Evolutionary conservation across 2,329 filamentous ascomycete species (phyloP).

Genomic region (Ophioceras dolichostomum): DNA sequence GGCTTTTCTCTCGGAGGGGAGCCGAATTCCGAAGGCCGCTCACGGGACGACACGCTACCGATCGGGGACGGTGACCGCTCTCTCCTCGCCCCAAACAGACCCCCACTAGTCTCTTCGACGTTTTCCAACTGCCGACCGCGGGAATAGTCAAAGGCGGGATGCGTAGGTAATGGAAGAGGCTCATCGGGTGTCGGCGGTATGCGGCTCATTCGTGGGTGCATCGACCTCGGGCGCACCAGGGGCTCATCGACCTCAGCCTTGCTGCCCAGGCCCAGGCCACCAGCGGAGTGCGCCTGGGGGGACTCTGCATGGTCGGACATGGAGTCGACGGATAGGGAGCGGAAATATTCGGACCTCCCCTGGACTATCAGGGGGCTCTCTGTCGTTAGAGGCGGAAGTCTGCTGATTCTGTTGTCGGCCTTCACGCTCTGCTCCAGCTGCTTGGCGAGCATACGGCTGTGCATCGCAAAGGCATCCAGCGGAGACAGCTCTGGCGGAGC

Average conservation of each 20-base stretch:
- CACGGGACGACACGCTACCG: slow-evolving; percentile 17
- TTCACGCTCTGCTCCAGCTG: slow-evolving; percentile 72
- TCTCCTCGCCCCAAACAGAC: slow-evolving; percentile 39
- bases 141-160: slow-evolving; percentile 23
- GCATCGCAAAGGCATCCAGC: slow-evolving; percentile 86
- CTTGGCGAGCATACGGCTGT: slow-evolving; percentile 76
- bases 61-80: slow-evolving; percentile 47
- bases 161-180: slow-evolving; percentile 27
- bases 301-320: slow-evolving; percentile 33
- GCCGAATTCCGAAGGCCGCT: not conserved
- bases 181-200: slow-evolving; percentile 39
- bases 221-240: slow-evolving; percentile 51
- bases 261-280: slow-evolving; percentile 28
- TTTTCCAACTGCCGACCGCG: slow-evolving; percentile 27
- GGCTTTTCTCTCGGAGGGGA: too few relatives aligned
- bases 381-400: slow-evolving; percentile 71
- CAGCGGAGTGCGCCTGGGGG: slow-evolving; percentile 16
- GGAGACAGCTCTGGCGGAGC: slow-evolving; percentile 85
- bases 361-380: slow-evolving; percentile 67
- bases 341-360: slow-evolving; percentile 69
- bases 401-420: slow-evolving; percentile 68
- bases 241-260: slow-evolving; percentile 46
- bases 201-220: slow-evolving; percentile 63
- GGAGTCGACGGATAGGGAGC: slow-evolving; percentile 56
- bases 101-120: slow-evolving; percentile 22